Percentiles rank a stretch among this genome's conserved stretches.
Conservation (phyloP, 305 asterid genomes). For the Fraxinus platypoda region DNA sequence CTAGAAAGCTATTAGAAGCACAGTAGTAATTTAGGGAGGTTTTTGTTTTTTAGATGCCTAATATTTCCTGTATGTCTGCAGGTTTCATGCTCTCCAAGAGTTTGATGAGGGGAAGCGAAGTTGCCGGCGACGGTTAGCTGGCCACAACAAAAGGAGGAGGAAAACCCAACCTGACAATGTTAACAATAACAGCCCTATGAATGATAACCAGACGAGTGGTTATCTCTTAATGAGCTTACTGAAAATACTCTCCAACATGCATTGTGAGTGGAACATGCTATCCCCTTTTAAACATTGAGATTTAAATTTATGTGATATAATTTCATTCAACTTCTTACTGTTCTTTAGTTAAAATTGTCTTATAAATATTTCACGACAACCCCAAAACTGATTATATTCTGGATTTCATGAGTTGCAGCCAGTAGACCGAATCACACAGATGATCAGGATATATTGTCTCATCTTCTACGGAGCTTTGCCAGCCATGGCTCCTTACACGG, state of each 20-base stretch:
- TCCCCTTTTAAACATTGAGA: conserved; percentile 14
- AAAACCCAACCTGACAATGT: conserved; percentile 59
- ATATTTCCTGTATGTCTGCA: conserved; percentile 23
- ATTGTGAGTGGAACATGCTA: conserved; percentile 46
- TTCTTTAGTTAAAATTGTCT: conserved; percentile 8
- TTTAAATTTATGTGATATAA: conserved; percentile 7
- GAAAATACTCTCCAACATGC: conserved; percentile 69
- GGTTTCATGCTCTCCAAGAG: conserved; percentile 82
- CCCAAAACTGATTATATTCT: conserved; percentile 23
- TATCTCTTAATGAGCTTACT: conserved; percentile 64
- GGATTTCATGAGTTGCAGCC: conserved; percentile 43
- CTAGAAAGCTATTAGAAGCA: neutral
- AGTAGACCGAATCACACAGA: conserved; percentile 42
- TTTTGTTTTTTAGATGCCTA: conserved; percentile 11
- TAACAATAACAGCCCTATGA: conserved; percentile 38
- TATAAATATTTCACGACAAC: conserved; percentile 16
- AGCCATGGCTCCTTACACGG: conserved; percentile 44
- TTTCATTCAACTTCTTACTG: neutral
- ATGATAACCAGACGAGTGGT: conserved; percentile 58
- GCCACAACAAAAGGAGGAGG: conserved; percentile 84
- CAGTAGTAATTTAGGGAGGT: neutral
- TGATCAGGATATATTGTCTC: conserved; percentile 66
- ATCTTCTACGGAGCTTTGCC: conserved; percentile 66
- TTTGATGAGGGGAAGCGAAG: conserved; percentile 80
- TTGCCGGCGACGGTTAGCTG: conserved; percentile 75